Base-by-base conservation (phyloP, 202 grass and related monocot species). In the Miscanthus sacchariflorus region DNA sequence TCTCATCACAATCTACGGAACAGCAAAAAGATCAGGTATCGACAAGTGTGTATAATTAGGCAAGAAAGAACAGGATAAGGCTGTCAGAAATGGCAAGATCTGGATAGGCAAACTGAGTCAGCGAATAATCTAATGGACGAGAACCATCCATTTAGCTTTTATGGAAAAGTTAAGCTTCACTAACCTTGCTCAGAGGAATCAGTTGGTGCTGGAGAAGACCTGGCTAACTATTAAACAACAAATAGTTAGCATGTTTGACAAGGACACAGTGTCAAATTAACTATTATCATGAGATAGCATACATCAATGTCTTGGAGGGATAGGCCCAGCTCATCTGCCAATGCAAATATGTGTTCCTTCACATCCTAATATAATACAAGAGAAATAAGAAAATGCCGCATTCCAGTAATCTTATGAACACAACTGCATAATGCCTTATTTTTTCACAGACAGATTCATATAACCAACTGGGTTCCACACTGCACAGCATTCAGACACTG, bases 161-260 rank as follows among this genome's bases (percentile, higher is more conserved):
- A 74, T 39, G 42, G 30, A 73, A 78, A 39, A 78, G n/a, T 45
- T 75, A 72, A 72, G 73, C 46, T 77, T 14, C 49, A 83, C 89
- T 87, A 82, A 96, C 96, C 96, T 94, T 96, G 94, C 67, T 98
- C 94, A 84, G 93, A 93, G 88, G 91, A 86, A 96, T 95, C 92
- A 21, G 81, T 81, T 54, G 80, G 83, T 50, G 83, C 83, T 75
- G 92, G 85, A 92, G 94, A 98, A 72, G 93, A 82, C 87, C 89
- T 94, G 48, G 77, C 89, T 77, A 96, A 81, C 96, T 98, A 88
- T 81, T 65, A 89, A 81, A 58, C 27, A 77, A 70, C 43, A 78
- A 18, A 74, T 14, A 19, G 78, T 91, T 87, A 88, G 74, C 68
- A 66, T 19, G 25, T 75, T 77, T 76, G 12, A 27, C 33, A 91